Evolutionary conservation across 306 rosid genomes (phyloP), one percentile per base, ranked within the genome.

Genomic region (Cucumis melo): DNA sequence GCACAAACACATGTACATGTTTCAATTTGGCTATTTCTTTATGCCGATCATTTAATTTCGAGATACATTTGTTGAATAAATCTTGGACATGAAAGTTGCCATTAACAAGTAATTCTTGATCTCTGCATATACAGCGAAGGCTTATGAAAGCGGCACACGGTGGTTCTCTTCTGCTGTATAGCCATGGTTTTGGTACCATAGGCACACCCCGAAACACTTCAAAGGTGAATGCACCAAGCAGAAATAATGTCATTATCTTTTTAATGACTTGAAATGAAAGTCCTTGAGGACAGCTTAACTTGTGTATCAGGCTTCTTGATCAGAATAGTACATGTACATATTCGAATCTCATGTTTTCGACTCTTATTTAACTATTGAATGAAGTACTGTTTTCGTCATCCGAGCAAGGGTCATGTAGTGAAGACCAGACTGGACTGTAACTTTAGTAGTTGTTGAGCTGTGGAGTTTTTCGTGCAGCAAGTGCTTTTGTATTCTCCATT

Each of bases 181-280:
- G 55, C 70, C 79, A 76, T 42, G 71, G 70, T 76, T 76, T 60
- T 44, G 57, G 38, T 59, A 56, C 78, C 78, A 75, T 76, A 17
- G 56, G 63, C 78, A 23, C 76, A 21, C 79, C 79, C 77, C 51
- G 3, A 59, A 21, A 76, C 79, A 76, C 71, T 76, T 76, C 79
- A 75, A 75, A 58, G 78, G 78, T 59, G 78, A 71, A 75, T 75
- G 54, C 78, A 75, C 78, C 78, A 48, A 13, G 55, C 78, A 57
- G 68, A 64, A 75, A 75, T 75, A 75, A 75, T 11, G 39, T 42
- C 65, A 41, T 75, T 41, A 55, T 38, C 20, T 4, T 58, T 75
- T 13, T 21, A 41, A 75, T 58, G 78, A 58, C 78, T 56, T 58
- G 42, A 65, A 42, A 36, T 64, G 68, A 64, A 59, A 20, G 24